Evolutionary conservation across 2,329 filamentous ascomycete genomes (phyloP), one percentile per base, ranked within the genome.

Genomic region (Penicillium sp.): DNA sequence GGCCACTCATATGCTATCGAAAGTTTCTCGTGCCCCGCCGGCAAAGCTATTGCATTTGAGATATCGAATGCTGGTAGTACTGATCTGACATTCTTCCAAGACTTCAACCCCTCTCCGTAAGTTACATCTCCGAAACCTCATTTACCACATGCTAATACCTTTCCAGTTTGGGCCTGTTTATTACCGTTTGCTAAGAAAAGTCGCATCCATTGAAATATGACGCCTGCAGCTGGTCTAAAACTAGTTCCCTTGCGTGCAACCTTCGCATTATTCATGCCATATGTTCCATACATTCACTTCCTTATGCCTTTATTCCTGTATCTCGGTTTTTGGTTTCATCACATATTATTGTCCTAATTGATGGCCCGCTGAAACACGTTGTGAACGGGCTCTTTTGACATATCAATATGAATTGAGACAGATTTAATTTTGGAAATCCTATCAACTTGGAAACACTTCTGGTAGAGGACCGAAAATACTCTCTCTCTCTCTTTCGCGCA

Each of bases 71-170:
- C 74, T 5, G 82, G 80, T 2, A 75, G 75, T 60, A 84, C 84
- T 39, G 68, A 76, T 46, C 70, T 89, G 41, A 73, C 81, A 53
- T 90, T 82, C 72, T 87, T 89, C 75, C 80, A 90, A 74, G 85
- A 89, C 68, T 87, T 76, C 63, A 87, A 86, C 64, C 79, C 78
- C 5, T 71, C 74, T 58, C 76, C 80, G 74, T 77, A 68, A 71
- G 75, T 74, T 27, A 27, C 1, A n/a, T 24, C 21, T 37, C 6
- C 19, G 11, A 19, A 39, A 10, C 11, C 8, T 19, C 35, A 10
- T 10, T 19, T 1, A 39, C 16, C 35, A 39, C 7, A 19, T 2
- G 26, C n/a, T 39, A 39, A 39, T 39, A 16, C 8, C 2, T 39
- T 39, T 39, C n/a, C 35, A 39, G 35, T 5, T 7, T 39, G 16